Evolutionary conservation across 331 rosid genomes (phyloP), one percentile per base, ranked within the genome.

Genomic region (Acacia pycnantha): DNA sequence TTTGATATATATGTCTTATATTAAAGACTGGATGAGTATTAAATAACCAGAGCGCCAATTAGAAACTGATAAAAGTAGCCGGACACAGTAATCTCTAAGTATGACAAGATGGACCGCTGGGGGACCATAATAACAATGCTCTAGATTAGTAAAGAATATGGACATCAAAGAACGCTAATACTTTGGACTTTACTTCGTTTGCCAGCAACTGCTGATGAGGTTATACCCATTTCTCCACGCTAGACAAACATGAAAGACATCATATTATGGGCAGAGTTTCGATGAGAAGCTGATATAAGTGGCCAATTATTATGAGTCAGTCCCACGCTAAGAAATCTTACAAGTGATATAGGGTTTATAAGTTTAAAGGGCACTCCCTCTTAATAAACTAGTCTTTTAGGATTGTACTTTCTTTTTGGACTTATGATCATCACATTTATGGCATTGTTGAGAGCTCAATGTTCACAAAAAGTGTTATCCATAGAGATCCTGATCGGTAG

Each of bases 61-160:
- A 71, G 26, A 85, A 46, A 19, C 61, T 48, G 26, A 61, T 51
- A 47, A 61, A 71, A 35, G 79, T 48, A 58, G 35, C 22, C 19
- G 62, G 19, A 73, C 47, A 54, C 22, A 54, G 50, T 46, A 37
- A 27, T 44, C 33, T 27, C 64, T 66, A 16, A 27, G 48, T 48
- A 29, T 24, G 48, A 59, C 74, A 71, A 19, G 69, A 68, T 78
- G 88, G 85, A 82, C 81, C 88, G 26, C 26, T 75, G 40, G 19
- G 85, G 87, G 86, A 82, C 88, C 88, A 47, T 29, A 76, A 35
- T 10, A 80, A 33, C 77, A 54, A 59, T 59, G 33, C 70, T 75
- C 24, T 2, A 75, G 72, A 67, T 73, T 11, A 19, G 46, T 65
- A 77, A 82, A 11, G 61, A 59, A 73, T 77, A 70, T 37, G 66